Percentiles rank a stretch among this genome's conserved stretches.
Evolutionary conservation across 2,329 filamentous ascomycete species (phyloP).

Genomic region (Calonectria multiphialidica): DNA sequence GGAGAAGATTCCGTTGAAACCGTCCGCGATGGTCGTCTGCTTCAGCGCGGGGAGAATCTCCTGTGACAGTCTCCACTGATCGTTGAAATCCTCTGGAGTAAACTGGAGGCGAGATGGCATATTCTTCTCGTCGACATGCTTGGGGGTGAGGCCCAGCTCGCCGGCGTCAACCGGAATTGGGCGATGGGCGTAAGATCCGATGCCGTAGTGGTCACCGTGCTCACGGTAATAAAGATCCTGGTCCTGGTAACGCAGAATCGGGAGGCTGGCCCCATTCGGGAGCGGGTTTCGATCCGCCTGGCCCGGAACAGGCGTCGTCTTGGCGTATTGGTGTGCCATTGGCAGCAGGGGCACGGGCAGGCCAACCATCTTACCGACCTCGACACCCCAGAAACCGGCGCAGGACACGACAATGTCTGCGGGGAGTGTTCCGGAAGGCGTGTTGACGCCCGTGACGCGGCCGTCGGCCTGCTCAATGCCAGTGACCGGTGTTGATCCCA

Average conservation of each 20-base stretch:
- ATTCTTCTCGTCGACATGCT: slow-evolving; percentile 66
- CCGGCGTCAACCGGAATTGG: slow-evolving; percentile 71
- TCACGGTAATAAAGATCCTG: slow-evolving; percentile 75
- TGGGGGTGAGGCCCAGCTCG: slow-evolving; percentile 64
- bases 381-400: slow-evolving; percentile 75
- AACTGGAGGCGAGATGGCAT: slow-evolving; percentile 75
- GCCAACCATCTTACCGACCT: slow-evolving; percentile 72
- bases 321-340: slow-evolving; percentile 73
- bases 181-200: slow-evolving; percentile 73
- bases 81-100: slow-evolving; percentile 69
- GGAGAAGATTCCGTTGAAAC: slow-evolving; percentile 76
- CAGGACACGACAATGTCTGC: slow-evolving; percentile 74
- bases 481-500: slow-evolving; percentile 68
- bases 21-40: slow-evolving; percentile 65
- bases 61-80: slow-evolving; percentile 69
- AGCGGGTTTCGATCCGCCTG: slow-evolving; percentile 49
- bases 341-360: slow-evolving; percentile 69
- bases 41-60: slow-evolving; percentile 65
- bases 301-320: slow-evolving; percentile 66
- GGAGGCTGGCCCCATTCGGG: slow-evolving; percentile 64
- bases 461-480: slow-evolving; percentile 63
- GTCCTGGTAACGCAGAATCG: slow-evolving; percentile 73
- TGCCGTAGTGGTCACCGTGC: slow-evolving; percentile 72
- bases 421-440: slow-evolving; percentile 59
- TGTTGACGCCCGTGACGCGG: slow-evolving; percentile 68